Base-by-base conservation (phyloP, 768 basidiomycete genomes). In the Termitomyces sp. region DNA sequence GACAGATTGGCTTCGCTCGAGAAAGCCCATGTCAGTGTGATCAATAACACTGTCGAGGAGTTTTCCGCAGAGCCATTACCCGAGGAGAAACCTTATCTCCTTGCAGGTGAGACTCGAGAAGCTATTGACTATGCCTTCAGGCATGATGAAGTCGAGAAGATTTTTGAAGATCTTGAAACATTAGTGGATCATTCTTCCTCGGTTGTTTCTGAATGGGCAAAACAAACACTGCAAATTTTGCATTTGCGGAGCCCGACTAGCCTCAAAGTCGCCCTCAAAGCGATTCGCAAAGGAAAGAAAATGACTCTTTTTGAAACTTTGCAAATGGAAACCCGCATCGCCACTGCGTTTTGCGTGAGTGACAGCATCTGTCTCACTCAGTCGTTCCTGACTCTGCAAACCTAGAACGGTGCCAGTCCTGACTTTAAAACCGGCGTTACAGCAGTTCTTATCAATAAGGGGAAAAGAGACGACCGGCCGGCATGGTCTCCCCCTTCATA, bases 331-430 rank as follows among this genome's bases (percentile, higher is more conserved):
- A 76, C 94, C 62, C 83, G 83, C 63, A 88, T 98, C 66, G 94
- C 92, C 20, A 85, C 89, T 34, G 94, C 93, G 16, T 96, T 85
- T 70, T 91, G 90, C 64, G 94, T 95, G 71, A 77, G 92, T 83
- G 57, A 51, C 63, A 33, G 52, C 18, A 45, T 26, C 61, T 34
- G 41, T 60, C 33, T 24, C 31, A 16, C 50, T 42, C 57, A 58
- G 55, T 53, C 50, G 41, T 64, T 26, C 58, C 59, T 56, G 46
- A 57, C 46, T 65, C 29, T 57, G 58, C 62, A 50, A 51, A 54
- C 55, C 54, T 62, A 94, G 94, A 84, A 76, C 63, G 85, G 83
- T 51, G 87, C 86, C 44, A 90, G 84, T 68, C 77, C 85, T 7
- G 97, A 99, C 75, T 98, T 99, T 73, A 62, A 75, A 52, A 83